phyloP scores from a whole-genome alignment of 306 rosid genomes.

The Medicago ruthenica region DNA sequence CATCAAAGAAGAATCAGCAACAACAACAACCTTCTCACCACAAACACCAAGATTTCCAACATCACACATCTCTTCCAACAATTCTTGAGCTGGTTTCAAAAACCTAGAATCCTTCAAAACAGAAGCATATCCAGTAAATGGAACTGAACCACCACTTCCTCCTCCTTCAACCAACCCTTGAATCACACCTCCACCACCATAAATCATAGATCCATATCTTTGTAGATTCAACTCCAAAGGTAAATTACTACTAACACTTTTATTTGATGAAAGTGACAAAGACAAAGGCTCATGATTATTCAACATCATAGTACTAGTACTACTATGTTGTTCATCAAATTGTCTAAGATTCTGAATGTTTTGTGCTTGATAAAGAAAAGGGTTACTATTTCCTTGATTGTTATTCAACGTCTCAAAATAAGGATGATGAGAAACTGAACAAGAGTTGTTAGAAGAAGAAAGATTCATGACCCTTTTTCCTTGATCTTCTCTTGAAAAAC shows the following conservation, averaged over 20 bases:
- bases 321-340: neutral
- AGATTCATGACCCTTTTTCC: slow-evolving; percentile 30
- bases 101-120: slow-evolving; percentile 83
- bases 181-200: slow-evolving; percentile 44
- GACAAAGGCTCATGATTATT: slow-evolving; percentile 82
- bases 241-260: slow-evolving; percentile 29
- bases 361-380: slow-evolving; percentile 47
- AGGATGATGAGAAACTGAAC: slow-evolving; percentile 47
- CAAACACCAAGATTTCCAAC: slow-evolving; percentile 53
- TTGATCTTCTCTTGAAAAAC: slow-evolving; percentile 2
- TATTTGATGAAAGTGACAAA: slow-evolving; percentile 69
- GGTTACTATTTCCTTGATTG: slow-evolving; percentile 46
- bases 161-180: slow-evolving; percentile 41
- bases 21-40: slow-evolving; percentile 41
- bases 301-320: slow-evolving; percentile 43
- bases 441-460: slow-evolving; percentile 43
- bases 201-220: slow-evolving; percentile 53
- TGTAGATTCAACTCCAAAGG: slow-evolving; percentile 60
- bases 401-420: slow-evolving; percentile 52
- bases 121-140: slow-evolving; percentile 79
- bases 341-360: slow-evolving; percentile 49
- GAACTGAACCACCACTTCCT: slow-evolving; percentile 55
- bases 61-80: slow-evolving; percentile 73
- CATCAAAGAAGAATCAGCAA: slow-evolving; percentile 55
- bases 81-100: slow-evolving; percentile 72